phyloP scores from a whole-genome alignment of 106 monocot genomes.

The Dioscorea alata region DNA sequence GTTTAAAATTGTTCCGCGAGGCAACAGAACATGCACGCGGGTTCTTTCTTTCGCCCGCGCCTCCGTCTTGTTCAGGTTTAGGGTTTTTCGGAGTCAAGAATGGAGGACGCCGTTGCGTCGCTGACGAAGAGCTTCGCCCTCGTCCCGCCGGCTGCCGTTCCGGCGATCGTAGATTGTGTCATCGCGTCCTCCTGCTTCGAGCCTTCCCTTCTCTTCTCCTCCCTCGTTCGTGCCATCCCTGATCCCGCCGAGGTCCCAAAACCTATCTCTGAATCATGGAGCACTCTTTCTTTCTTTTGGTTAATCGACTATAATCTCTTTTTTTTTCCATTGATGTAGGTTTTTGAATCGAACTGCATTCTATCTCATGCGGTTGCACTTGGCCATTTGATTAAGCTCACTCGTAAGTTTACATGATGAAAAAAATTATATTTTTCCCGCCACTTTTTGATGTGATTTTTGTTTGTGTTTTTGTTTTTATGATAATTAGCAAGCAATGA shows the following conservation, averaged over 20 bases:
- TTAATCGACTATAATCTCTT: not conserved
- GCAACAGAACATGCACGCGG: no score
- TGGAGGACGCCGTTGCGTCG: conserved; percentile 19
- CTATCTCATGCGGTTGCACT: conserved; percentile 35
- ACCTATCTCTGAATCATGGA: not conserved
- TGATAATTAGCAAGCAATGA: not conserved
- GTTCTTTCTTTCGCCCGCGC: no score
- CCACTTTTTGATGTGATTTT: not conserved
- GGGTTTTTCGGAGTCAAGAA: not conserved
- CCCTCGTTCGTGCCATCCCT: conserved; percentile 49
- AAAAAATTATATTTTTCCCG: no score
- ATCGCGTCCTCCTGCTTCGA: conserved; percentile 47
- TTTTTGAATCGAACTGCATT: conserved; percentile 13
- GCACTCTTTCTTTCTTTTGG: not conserved
- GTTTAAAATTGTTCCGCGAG: no score
- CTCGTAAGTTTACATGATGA: conserved; percentile 19
- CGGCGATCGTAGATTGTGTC: conserved; percentile 85
- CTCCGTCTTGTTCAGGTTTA: not conserved
- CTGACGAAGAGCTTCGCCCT: conserved; percentile 41
- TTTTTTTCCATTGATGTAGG: conserved; percentile 9
- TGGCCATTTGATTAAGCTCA: conserved; percentile 47
- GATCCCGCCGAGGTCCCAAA: conserved; percentile 22
- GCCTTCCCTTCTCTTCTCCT: conserved; percentile 39
- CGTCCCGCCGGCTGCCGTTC: conserved; percentile 48
- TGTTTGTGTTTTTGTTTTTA: not conserved